These are phyloP conservation scores for Dryas alaskensis DNA, from an alignment of 306 rosid genomes.

Conservation along the genomic window DNA sequence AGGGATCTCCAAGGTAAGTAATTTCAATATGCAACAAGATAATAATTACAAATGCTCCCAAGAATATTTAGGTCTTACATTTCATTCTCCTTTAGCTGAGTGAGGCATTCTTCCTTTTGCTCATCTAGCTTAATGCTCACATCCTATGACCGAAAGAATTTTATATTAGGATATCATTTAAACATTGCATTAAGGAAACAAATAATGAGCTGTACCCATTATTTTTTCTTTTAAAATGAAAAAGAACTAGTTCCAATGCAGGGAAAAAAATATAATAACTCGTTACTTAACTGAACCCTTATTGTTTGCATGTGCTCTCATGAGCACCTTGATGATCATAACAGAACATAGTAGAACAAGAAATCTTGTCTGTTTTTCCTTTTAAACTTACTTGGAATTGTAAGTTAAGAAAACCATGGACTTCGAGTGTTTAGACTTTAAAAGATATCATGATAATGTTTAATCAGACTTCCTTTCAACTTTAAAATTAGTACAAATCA, in stretches of 20 bases:
- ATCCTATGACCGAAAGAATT: constrained; percentile 54
- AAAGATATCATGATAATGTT: neutral
- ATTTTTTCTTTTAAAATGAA: neutral
- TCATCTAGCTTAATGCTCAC: constrained; percentile 89
- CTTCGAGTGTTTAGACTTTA: neutral
- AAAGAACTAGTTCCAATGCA: neutral
- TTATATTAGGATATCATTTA: constrained; percentile 6
- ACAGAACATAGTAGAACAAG: neutral
- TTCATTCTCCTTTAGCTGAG: constrained; percentile 94
- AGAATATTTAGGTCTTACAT: constrained; percentile 57
- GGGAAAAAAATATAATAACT: neutral
- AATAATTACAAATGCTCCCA: constrained; percentile 11
- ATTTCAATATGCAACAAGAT: neutral
- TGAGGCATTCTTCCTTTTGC: constrained; percentile 83
- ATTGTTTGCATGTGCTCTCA: neutral
- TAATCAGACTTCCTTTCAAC: neutral
- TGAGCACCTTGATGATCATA: constrained; percentile 1
- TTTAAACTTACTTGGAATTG: neutral
- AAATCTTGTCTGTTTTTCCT: neutral
- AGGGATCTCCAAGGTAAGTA: constrained; percentile 3
- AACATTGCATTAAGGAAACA: neutral
- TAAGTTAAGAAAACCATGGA: neutral
- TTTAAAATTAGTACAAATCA: neutral
- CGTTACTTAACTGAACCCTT: neutral
- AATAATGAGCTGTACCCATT: neutral